These are phyloP conservation scores for Trichoderma afroharzianum DNA, from an alignment of 2,329 filamentous ascomycete genomes.

Conservation along the genomic window DNA sequence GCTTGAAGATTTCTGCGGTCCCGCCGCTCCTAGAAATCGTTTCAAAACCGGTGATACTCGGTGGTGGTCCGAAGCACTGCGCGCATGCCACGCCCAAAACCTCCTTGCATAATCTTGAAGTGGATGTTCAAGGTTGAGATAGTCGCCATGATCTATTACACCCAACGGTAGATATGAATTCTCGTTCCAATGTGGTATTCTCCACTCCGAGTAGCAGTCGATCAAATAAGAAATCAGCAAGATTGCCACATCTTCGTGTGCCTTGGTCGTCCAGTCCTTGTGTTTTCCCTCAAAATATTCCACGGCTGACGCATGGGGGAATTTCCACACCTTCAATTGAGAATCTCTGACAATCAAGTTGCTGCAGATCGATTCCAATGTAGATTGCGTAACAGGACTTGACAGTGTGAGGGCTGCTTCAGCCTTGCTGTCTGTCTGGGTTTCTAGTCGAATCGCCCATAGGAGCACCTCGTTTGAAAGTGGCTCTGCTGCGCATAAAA, in stretches of 20 bases:
- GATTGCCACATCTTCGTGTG: not conserved
- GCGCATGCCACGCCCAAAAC: not conserved
- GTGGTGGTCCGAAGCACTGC: not conserved
- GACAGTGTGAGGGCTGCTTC: not conserved
- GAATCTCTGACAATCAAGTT: not conserved
- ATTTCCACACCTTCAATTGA: not conserved
- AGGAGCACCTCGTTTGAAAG: not conserved
- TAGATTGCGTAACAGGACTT: not conserved
- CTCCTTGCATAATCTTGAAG: not conserved
- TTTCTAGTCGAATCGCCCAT: not conserved
- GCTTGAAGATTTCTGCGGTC: not conserved
- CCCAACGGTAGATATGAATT: rapidly evolving
- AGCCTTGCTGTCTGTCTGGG: not conserved
- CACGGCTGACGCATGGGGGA: not conserved
- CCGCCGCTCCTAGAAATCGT: not conserved
- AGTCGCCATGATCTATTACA: not conserved
- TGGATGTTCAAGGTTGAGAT: not conserved
- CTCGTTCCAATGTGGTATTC: not conserved
- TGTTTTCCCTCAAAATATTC: not conserved
- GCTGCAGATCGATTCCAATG: not conserved
- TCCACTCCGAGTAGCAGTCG: not conserved
- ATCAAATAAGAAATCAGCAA: not conserved
- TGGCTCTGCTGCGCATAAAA: not conserved
- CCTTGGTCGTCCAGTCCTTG: not conserved
- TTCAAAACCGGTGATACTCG: not conserved